Evolutionary conservation across 2,329 filamentous ascomycete species (phyloP), one percentile per base, ranked within the genome.

Genomic region (Pseudofabraea citricarpa): DNA sequence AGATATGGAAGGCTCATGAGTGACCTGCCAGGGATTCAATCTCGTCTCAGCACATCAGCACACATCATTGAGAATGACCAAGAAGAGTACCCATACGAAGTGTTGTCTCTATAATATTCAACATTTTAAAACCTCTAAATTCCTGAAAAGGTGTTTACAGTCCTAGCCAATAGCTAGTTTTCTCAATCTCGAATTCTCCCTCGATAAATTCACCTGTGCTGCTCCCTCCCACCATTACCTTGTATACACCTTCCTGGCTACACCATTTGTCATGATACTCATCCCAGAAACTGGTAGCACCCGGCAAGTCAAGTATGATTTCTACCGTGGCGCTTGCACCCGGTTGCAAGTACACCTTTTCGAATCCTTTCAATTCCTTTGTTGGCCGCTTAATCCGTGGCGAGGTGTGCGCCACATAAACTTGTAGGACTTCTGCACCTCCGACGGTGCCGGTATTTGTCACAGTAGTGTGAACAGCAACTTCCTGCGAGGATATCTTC

Each of bases 341-440:
- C 0, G 64, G 53, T 23, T 64, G 55, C 8, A 72, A 50, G 20
- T 59, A 55, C 9, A 68, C 64, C 45, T 72, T 72, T 18, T 61
- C 50, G 43, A 73, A 73, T 4, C 66, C 68, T 37, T 70, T 68
- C 15, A 72, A 54, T 45, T 71, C 68, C 52, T 68, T 69, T 21
- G 50, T 48, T 6, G 70, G 65, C 8, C 70, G 62, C 0, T 58
- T 63, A 19, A 60, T 52, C 15, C 56, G 56, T 6, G 49, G 48
- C 6, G 53, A 41, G 19, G 45, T 52, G 9, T 51, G 55, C 18
- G 55, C 48, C 22, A 63, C 51, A 45, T 63, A 64, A 3, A 60
- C 55, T 40, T 64, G 61, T 1, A 63, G 46, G 2, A 62, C 56
- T 27, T 60, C 55, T 13, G 57, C 49, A 8, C 61, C 61, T 0